phyloP scores from a whole-genome alignment of 1,139 yeast species.

The Casaregolazyma lundiana region DNA sequence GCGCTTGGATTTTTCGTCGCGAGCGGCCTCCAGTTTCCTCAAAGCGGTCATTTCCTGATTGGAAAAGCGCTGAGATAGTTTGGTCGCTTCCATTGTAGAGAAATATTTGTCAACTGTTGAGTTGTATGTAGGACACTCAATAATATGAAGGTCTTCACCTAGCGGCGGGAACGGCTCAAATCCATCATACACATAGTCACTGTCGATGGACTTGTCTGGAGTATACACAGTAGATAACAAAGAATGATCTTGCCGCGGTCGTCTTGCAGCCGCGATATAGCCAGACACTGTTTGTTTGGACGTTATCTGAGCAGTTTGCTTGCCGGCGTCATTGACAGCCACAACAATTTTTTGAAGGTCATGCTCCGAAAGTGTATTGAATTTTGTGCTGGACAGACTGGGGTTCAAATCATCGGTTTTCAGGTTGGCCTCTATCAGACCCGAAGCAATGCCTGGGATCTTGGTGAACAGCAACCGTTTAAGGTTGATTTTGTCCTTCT shows the following conservation, averaged over 20 bases:
- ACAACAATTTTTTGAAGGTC: slow-evolving; percentile 32
- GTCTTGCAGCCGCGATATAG: slow-evolving; percentile 56
- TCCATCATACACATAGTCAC: slow-evolving; percentile 63
- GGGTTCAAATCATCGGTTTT: slow-evolving; percentile 46
- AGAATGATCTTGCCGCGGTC: slow-evolving; percentile 33
- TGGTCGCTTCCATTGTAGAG: slow-evolving; percentile 79
- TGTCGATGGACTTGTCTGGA: slow-evolving; percentile 27
- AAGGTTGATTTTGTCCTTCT: slow-evolving; percentile 55
- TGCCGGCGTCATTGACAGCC: slow-evolving; percentile 50
- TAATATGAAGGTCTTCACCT: slow-evolving; percentile 13
- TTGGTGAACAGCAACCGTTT: slow-evolving; percentile 67
- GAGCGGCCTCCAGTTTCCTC: slow-evolving; percentile 69
- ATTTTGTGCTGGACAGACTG: slow-evolving; percentile 13
- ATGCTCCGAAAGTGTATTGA: slow-evolving; percentile 24
- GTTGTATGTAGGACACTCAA: slow-evolving; percentile 54
- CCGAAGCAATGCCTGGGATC: slow-evolving; percentile 73
- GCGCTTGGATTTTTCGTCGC: slow-evolving; percentile 66
- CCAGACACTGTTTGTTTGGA: slow-evolving; percentile 45
- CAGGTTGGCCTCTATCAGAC: slow-evolving; percentile 60
- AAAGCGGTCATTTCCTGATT: slow-evolving; percentile 72
- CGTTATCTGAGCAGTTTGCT: slow-evolving; percentile 30
- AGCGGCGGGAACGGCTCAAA: slow-evolving; percentile 80
- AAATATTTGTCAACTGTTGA: slow-evolving; percentile 78
- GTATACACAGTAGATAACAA: slow-evolving; percentile 21
- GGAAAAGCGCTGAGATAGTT: slow-evolving; percentile 65